Percentiles rank a stretch among this genome's conserved stretches.
phyloP scores from a whole-genome alignment of 2,329 filamentous ascomycete species.

The Phaeosphaeria sp. region DNA sequence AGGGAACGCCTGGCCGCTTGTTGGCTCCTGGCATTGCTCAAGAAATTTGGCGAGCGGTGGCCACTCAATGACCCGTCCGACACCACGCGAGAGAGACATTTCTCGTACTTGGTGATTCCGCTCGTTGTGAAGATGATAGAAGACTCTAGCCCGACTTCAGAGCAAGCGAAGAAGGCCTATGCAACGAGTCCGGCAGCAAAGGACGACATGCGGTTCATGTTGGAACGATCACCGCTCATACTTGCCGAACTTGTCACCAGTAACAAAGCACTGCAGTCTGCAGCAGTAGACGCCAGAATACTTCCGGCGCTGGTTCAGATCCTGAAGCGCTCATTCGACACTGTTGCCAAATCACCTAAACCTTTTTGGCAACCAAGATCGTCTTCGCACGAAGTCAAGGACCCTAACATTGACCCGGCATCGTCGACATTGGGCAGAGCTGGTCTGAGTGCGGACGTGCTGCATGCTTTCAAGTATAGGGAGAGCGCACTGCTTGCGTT shows the following conservation, averaged over 20 bases:
- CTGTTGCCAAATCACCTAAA: conserved; percentile 55
- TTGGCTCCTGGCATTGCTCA: conserved; percentile 46
- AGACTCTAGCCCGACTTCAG: conserved; percentile 36
- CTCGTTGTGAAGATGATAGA: conserved; percentile 57
- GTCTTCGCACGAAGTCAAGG: conserved; percentile 28
- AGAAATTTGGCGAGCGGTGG: conserved; percentile 46
- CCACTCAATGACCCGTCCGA: conserved; percentile 46
- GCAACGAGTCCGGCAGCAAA: conserved; percentile 55
- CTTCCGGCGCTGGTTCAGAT: conserved; percentile 68
- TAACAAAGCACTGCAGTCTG: conserved; percentile 78
- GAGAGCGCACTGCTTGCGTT: conserved; percentile 79
- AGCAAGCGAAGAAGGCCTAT: conserved; percentile 30
- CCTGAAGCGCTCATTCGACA: conserved; percentile 71
- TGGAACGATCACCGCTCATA: conserved; percentile 71
- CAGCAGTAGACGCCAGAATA: conserved; percentile 74
- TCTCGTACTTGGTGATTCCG: conserved; percentile 55
- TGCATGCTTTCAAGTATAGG: conserved; percentile 76
- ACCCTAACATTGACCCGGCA: conserved; percentile 34
- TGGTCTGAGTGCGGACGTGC: conserved; percentile 56
- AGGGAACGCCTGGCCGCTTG: conserved; percentile 51
- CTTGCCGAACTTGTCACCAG: conserved; percentile 81
- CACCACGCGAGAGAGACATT: conserved; percentile 49
- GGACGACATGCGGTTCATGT: conserved; percentile 36
- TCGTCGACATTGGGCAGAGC: conserved; percentile 43
- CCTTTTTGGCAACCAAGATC: conserved; percentile 62